phyloP scores from a whole-genome alignment of 768 basidiomycete genomes.

The Paxillus involutus region DNA sequence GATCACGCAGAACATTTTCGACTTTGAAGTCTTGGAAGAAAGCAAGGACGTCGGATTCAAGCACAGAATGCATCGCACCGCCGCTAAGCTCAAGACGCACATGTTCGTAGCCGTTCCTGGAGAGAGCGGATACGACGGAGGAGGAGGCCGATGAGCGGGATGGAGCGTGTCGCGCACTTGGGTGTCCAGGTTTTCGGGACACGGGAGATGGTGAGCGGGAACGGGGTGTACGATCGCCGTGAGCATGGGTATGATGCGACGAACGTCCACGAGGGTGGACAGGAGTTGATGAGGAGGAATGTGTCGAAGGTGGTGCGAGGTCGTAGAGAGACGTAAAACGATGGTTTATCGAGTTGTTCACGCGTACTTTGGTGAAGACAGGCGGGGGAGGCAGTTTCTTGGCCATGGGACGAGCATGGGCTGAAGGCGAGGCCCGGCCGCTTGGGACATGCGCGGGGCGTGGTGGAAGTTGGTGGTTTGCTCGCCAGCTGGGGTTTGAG shows the following conservation, averaged over 20 bases:
- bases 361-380: conserved; percentile 24
- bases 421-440: conserved; percentile 27
- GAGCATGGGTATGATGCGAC: conserved; percentile 18
- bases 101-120: conserved; percentile 65
- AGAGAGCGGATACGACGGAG: conserved; percentile 42
- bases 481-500: conserved; percentile 20
- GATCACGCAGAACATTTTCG: conserved; percentile 71
- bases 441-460: conserved; percentile 26
- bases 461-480: conserved; percentile 28
- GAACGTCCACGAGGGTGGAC: conserved; percentile 27
- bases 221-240: conserved; percentile 21
- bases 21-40: conserved; percentile 74
- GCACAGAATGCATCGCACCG: conserved; percentile 45
- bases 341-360: conserved; percentile 23
- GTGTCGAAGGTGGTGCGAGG: conserved; percentile 12
- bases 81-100: conserved; percentile 56
- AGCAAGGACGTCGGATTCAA: conserved; percentile 64
- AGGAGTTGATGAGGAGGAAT: conserved; percentile 39
- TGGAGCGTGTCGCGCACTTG: conserved; percentile 22
- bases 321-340: conserved; percentile 24
- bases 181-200: conserved; percentile 38
- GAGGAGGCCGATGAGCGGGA: conserved; percentile 21
- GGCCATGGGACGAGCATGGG: conserved; percentile 26
- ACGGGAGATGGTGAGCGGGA: conserved; percentile 44
- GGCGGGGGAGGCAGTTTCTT: conserved; percentile 25